phyloP scores from a whole-genome alignment of 2,329 filamentous ascomycete genomes.

The Exophiala phaeomuriformis region DNA sequence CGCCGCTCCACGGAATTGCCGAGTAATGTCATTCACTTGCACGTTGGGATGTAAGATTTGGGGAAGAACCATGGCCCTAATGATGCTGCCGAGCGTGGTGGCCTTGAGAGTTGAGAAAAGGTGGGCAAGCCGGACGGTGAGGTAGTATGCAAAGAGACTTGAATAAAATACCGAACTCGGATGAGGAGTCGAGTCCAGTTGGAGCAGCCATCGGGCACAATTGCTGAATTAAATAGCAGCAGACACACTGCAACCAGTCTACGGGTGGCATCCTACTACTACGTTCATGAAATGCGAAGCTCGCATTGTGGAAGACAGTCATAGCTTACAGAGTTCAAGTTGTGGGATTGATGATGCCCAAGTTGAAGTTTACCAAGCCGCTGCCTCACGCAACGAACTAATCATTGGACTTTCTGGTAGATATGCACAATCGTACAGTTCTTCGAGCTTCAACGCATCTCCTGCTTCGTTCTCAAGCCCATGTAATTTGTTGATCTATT shows the following conservation, averaged over 20 bases:
- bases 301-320: no score
- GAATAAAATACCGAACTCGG: no score
- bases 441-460: conserved; percentile 19
- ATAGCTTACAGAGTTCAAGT: no score
- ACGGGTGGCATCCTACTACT: no score
- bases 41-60: conserved; percentile 19
- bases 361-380: neutral
- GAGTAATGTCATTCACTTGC: conserved; percentile 46
- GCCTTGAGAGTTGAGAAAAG: neutral
- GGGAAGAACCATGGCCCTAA: conserved; percentile 17
- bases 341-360: no score
- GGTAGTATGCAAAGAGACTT: no score
- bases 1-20: conserved; percentile 47
- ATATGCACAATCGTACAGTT: conserved; percentile 2
- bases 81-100: neutral
- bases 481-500: conserved; percentile 31
- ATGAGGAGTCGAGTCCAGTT: no score
- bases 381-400: neutral
- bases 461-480: conserved; percentile 22
- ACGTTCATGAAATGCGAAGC: no score
- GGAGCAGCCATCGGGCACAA: no score
- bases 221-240: no score
- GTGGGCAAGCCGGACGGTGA: no score
- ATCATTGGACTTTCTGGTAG: neutral
- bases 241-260: no score